These are phyloP conservation scores for Populus pruinosa DNA, from an alignment of 345 rosid species.

Conservation along the genomic window DNA sequence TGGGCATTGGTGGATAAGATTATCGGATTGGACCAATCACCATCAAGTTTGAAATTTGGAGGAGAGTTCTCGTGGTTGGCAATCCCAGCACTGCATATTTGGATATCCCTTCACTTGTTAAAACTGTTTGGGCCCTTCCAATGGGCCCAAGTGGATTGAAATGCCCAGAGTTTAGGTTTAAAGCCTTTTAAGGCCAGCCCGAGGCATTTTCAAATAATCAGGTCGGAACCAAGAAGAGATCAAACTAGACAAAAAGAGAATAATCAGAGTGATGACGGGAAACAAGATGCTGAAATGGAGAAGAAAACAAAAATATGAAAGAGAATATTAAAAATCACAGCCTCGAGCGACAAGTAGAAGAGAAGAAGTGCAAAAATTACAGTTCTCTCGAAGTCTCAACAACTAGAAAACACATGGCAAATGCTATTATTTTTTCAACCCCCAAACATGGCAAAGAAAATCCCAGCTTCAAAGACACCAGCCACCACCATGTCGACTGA, in stretches of 20 bases:
- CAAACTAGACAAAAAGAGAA: too few relatives aligned
- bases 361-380: neutral
- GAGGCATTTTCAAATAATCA: too few relatives aligned
- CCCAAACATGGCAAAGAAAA: neutral
- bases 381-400: neutral
- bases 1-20: constrained; percentile 52
- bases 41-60: constrained; percentile 23
- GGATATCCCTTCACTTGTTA: neutral
- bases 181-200: too few relatives aligned
- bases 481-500: too few relatives aligned
- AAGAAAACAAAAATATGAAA: neutral
- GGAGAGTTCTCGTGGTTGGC: neutral
- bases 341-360: neutral
- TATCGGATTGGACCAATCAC: constrained; percentile 50
- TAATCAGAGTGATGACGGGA: neutral
- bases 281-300: neutral
- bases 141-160: neutral
- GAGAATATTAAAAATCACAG: neutral
- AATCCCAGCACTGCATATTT: neutral
- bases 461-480: too few relatives aligned
- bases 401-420: too few relatives aligned
- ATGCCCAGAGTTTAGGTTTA: too few relatives aligned
- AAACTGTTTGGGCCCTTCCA: neutral
- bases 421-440: neutral
- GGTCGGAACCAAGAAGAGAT: too few relatives aligned